These are phyloP conservation scores for Blastomyces percursus DNA, from an alignment of 2,329 filamentous ascomycete genomes.

Conservation along the genomic window DNA sequence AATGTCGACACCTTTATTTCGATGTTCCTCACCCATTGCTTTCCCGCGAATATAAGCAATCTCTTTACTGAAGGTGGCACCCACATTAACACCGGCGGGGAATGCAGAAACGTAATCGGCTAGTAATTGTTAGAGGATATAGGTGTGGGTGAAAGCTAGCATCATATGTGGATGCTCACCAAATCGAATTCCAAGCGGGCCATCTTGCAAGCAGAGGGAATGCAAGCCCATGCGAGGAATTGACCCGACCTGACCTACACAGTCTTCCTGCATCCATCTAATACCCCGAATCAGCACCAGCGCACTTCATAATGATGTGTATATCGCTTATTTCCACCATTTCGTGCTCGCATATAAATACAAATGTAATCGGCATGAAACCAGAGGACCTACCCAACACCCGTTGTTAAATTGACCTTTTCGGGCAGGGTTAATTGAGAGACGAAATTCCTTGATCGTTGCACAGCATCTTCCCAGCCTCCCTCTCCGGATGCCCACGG, in stretches of 20 bases:
- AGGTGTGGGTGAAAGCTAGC: not conserved
- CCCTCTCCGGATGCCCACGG: conserved; percentile 73
- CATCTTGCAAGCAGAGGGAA: conserved; percentile 76
- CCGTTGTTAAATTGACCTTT: conserved; percentile 92
- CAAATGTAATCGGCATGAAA: not conserved
- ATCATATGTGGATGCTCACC: conserved; percentile 27
- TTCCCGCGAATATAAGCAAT: conserved; percentile 59
- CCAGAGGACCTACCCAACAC: conserved; percentile 55
- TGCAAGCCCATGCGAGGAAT: conserved; percentile 48
- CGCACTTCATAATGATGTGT: not conserved
- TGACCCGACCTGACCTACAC: conserved; percentile 59
- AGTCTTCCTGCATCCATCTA: conserved; percentile 58
- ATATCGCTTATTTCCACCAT: not conserved
- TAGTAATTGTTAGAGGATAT: conserved; percentile 16
- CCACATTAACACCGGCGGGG: conserved; percentile 64
- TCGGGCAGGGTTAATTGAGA: conserved; percentile 71
- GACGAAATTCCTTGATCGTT: conserved; percentile 66
- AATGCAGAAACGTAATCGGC: conserved; percentile 75
- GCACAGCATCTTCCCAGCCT: conserved; percentile 65
- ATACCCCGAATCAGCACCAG: not conserved
- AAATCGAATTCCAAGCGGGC: conserved; percentile 67
- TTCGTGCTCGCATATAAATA: conserved; percentile 5
- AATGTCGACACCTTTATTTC: conserved; percentile 63
- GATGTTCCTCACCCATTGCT: conserved; percentile 65
- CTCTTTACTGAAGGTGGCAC: conserved; percentile 67